A percentile compares a stretch with the other conserved stretches of the same genome.
These are phyloP conservation scores for Penicillium digitatum DNA, from an alignment of 2,329 filamentous ascomycete species.

Conservation along the genomic window DNA sequence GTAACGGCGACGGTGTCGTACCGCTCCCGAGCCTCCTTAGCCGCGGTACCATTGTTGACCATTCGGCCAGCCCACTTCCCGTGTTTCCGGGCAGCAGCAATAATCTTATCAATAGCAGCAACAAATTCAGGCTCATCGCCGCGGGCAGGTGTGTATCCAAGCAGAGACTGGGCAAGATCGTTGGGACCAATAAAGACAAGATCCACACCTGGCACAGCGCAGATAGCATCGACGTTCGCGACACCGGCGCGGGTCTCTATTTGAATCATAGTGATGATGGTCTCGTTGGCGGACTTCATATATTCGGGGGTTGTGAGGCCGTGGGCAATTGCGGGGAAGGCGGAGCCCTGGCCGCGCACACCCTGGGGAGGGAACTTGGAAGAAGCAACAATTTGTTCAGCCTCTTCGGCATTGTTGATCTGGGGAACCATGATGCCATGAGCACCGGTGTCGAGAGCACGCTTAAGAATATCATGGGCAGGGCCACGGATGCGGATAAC, in stretches of 20 bases:
- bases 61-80: constrained; percentile 62
- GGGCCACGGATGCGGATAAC: constrained; percentile 23
- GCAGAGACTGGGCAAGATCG: constrained; percentile 47
- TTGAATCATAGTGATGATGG: constrained; percentile 36
- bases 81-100: constrained; percentile 55
- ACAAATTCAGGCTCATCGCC: constrained; percentile 55
- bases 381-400: constrained; percentile 21
- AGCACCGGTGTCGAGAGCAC: constrained; percentile 25
- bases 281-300: constrained; percentile 34
- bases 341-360: constrained; percentile 29
- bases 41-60: constrained; percentile 44
- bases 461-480: constrained; percentile 24
- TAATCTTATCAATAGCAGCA: constrained; percentile 56
- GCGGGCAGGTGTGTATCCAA: constrained; percentile 56
- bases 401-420: constrained; percentile 51
- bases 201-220: constrained; percentile 38
- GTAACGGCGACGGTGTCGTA: constrained; percentile 49
- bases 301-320: constrained; percentile 30
- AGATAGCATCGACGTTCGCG: constrained; percentile 42
- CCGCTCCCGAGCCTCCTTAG: constrained; percentile 38
- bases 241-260: constrained; percentile 41
- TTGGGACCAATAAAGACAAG: constrained; percentile 37
- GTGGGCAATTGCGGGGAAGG: constrained; percentile 34
- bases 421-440: constrained; percentile 46
- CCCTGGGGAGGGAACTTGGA: constrained; percentile 32